A percentile compares a stretch with the other conserved stretches of the same genome.
Conservation (phyloP, 179 eudicot genomes). For the Silene vulgaris region DNA sequence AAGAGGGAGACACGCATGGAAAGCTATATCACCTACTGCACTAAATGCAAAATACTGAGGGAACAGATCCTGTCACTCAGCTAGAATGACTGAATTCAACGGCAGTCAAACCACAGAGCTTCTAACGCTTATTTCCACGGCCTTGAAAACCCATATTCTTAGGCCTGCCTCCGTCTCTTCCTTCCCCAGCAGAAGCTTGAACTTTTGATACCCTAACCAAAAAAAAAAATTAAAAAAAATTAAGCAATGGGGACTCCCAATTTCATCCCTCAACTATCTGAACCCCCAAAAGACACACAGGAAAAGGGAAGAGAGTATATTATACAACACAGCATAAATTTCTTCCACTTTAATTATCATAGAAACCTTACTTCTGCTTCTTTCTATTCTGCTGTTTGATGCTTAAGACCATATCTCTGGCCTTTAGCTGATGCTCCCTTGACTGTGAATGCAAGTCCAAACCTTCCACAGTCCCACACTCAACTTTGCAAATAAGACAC, state of each 20-base stretch:
- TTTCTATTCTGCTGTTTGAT: conserved; percentile 71
- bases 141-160: conserved; percentile 48
- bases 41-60: conserved; percentile 43
- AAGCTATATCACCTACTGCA: conserved; percentile 48
- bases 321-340: not conserved
- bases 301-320: not conserved
- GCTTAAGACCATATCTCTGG: conserved; percentile 74
- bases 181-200: conserved; percentile 48
- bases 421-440: conserved; percentile 77
- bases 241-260: conserved; percentile 4
- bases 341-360: conserved; percentile 20
- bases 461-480: conserved; percentile 89
- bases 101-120: conserved; percentile 24
- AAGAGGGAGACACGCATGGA: conserved; percentile 32
- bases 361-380: conserved; percentile 53
- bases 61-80: conserved; percentile 28
- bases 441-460: conserved; percentile 90
- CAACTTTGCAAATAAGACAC: conserved; percentile 90
- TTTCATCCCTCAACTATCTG: conserved; percentile 1
- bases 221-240: conserved; percentile 10
- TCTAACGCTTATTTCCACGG: conserved; percentile 52
- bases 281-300: not conserved
- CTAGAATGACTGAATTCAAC: conserved; percentile 22
- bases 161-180: conserved; percentile 53
- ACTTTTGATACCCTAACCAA: conserved; percentile 48